Percentiles rank a stretch among this genome's conserved stretches.
phyloP scores from a whole-genome alignment of 129 eudicot species.

The Dittrichia graveolens region DNA sequence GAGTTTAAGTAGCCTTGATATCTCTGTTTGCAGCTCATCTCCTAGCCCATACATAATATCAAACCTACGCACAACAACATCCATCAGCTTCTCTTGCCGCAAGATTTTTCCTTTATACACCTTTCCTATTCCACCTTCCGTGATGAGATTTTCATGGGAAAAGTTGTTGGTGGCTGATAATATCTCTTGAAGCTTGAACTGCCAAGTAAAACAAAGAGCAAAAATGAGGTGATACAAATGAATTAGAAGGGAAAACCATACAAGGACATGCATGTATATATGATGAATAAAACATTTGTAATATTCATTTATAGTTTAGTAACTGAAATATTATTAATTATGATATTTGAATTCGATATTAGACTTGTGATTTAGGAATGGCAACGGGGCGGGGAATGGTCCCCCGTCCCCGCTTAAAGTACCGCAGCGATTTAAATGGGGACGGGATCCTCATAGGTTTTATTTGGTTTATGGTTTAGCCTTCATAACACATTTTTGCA shows the following conservation, averaged over 20 bases:
- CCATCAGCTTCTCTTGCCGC: not conserved
- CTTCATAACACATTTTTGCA: too few species aligned
- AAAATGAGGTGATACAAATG: not conserved
- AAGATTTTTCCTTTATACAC: not conserved
- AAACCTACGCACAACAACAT: not conserved
- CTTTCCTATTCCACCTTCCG: not conserved
- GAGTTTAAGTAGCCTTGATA: not conserved
- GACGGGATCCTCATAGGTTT: too few species aligned
- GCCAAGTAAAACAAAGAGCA: not conserved
- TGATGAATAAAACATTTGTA: too few species aligned
- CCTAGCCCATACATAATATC: not conserved
- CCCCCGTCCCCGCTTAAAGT: too few species aligned
- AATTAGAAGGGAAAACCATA: not conserved
- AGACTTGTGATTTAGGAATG: too few species aligned
- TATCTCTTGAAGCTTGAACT: not conserved
- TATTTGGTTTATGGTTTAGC: too few species aligned
- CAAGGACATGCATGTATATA: too few species aligned
- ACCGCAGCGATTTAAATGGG: too few species aligned
- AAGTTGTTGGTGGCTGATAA: not conserved
- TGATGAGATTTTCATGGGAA: not conserved
- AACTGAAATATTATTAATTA: too few species aligned
- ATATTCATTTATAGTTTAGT: too few species aligned
- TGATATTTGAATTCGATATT: too few species aligned
- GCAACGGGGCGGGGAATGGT: too few species aligned
- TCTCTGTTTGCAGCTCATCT: not conserved